Evolutionary conservation across 2,329 filamentous ascomycete species (phyloP), one percentile per base, ranked within the genome.

Genomic region (Epichloe hybrida): DNA sequence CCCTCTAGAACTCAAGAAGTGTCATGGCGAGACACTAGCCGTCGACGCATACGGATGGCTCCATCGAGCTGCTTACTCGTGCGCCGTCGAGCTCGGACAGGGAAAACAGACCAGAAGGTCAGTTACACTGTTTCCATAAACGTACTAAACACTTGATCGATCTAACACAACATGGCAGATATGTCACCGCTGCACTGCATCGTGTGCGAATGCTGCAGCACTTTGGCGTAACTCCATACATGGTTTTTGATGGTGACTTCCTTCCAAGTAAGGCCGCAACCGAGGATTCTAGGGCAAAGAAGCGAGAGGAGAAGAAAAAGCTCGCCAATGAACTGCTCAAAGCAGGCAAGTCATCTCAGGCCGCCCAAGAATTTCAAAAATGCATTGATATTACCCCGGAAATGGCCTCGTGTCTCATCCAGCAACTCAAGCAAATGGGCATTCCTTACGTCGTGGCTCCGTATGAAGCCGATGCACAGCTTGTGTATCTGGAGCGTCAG

Each of bases 21-120:
- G 86, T 66, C 72, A 79, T 12, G 93, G 91, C 48, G 83, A 95
- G 68, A 95, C 86, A 1, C 77, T 98, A 45, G 94, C 86, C n/a
- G 83, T 98, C 37, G 93, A 98, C 67, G 91, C 86, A 52, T 98
- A 98, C 75, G 93, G 91, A 65, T 98, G 94, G 93, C 81, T 98
- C 50, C 93, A 98, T 68, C 84, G 93, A 58, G 94, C 90, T 50
- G 89, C 89, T 45, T 83, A 94, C 57, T 80, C 87, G 47, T 97
- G 91, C 71, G 88, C 91, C 55, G 81, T 93, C 61, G 93, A 97
- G 61, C 77, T 98, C 55, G 93, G 89, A 37, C 78, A 91, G 60
- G 88, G 81, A 60, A 93, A 88, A 65, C 89, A 88, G 13, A 97
- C 90, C 0, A 83, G 80, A 50, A 94, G 88, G 86, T 94, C 74